Percentiles rank a stretch among this genome's conserved stretches.
Conservation (phyloP, 2,329 filamentous ascomycete genomes). For the Aspergillus niger region DNA sequence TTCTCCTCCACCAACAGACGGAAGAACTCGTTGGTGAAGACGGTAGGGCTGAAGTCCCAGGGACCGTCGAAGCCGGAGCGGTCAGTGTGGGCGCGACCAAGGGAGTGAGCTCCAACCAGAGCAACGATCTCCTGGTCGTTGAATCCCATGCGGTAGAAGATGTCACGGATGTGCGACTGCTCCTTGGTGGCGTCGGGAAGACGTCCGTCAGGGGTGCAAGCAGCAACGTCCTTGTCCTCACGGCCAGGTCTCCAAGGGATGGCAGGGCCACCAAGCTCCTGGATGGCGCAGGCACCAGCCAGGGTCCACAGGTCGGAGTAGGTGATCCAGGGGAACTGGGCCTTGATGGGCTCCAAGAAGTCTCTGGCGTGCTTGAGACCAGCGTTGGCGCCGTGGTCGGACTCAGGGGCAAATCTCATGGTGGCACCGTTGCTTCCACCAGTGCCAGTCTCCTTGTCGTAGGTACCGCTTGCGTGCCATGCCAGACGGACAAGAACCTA, state of each 20-base stretch:
- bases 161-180: slow-evolving; percentile 78
- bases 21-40: slow-evolving; percentile 95
- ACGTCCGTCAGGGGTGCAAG: slow-evolving; percentile 92
- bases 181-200: slow-evolving; percentile 79
- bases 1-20: slow-evolving; percentile 85
- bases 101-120: slow-evolving; percentile 78
- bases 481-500: slow-evolving; percentile 78
- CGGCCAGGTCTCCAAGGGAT: slow-evolving; percentile 90
- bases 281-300: slow-evolving; percentile 78
- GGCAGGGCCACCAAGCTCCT: slow-evolving; percentile 89
- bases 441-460: slow-evolving; percentile 81
- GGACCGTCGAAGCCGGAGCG: slow-evolving; percentile 86
- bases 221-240: slow-evolving; percentile 72
- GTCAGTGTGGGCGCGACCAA: slow-evolving; percentile 86
- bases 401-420: slow-evolving; percentile 91
- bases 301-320: slow-evolving; percentile 98
- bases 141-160: slow-evolving; percentile 98
- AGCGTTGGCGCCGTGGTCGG: slow-evolving; percentile 89
- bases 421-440: slow-evolving; percentile 95
- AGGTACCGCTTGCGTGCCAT: slow-evolving; percentile 94
- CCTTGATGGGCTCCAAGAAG: slow-evolving; percentile 90
- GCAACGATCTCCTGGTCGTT: slow-evolving; percentile 96
- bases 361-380: slow-evolving; percentile 83
- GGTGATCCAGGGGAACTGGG: slow-evolving; percentile 89
- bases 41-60: slow-evolving; percentile 89